phyloP scores from a whole-genome alignment of 805 yeast genomes.

The Yamadazyma kitorensis region DNA sequence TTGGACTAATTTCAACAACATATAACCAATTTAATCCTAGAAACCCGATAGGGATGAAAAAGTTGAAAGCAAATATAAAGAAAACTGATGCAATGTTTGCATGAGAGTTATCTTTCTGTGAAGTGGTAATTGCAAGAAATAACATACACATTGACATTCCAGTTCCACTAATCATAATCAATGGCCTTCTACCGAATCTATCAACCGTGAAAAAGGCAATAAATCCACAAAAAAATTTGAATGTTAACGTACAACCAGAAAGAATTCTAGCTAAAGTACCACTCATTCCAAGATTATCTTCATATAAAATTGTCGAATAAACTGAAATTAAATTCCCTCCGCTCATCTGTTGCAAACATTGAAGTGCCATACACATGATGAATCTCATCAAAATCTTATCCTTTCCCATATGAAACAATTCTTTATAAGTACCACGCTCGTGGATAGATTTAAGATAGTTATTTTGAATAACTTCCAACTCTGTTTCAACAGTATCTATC shows the following conservation, averaged over 20 bases:
- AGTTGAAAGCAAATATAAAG: conserved; percentile 48
- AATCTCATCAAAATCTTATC: conserved; percentile 45
- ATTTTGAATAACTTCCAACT: conserved; percentile 9
- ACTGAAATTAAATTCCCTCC: conserved; percentile 45
- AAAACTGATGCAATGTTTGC: conserved; percentile 21
- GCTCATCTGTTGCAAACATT: conserved; percentile 44
- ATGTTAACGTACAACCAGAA: conserved; percentile 41
- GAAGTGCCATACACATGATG: conserved; percentile 38
- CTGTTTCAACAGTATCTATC: conserved; percentile 17
- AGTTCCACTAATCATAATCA: conserved; percentile 34
- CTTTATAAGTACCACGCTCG: conserved; percentile 20
- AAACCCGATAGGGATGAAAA: conserved; percentile 29
- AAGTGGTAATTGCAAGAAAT: conserved; percentile 52
- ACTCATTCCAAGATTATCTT: conserved; percentile 40
- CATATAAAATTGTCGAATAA: conserved; percentile 39
- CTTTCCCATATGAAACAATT: conserved; percentile 36
- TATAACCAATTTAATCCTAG: conserved; percentile 47
- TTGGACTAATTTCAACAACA: conserved; percentile 54
- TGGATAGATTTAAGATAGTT: conserved; percentile 4
- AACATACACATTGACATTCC: conserved; percentile 43
- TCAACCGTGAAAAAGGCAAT: conserved; percentile 45
- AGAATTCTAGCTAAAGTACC: conserved; percentile 35
- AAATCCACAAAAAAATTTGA: conserved; percentile 37
- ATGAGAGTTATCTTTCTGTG: background rate
- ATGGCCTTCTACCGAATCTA: conserved; percentile 33